Evolutionary conservation across 2,329 filamentous ascomycete genomes (phyloP).

Genomic region (Aspergillus sergii): DNA sequence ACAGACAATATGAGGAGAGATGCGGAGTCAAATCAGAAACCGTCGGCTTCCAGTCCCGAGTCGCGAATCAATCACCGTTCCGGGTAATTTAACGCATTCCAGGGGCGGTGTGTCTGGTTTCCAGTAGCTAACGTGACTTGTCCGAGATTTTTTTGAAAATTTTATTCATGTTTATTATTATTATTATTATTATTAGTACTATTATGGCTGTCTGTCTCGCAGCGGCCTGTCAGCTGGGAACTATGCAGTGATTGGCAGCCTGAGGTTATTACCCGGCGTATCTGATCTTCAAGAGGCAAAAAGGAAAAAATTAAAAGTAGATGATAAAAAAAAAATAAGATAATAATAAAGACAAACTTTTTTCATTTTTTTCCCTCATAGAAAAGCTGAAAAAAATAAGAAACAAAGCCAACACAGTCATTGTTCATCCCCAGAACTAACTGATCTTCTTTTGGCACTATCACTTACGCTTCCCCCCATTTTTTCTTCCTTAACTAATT

Average conservation of each 20-base stretch:
- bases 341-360: background rate
- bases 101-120: slow-evolving; percentile 13
- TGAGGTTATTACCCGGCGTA: slow-evolving; percentile 5
- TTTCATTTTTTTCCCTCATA: slow-evolving; percentile 1
- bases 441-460: background rate
- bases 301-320: background rate
- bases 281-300: slow-evolving; percentile 5
- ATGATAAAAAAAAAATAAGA: background rate
- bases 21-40: slow-evolving; percentile 6
- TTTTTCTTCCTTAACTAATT: slow-evolving; percentile 20
- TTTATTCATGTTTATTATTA: background rate
- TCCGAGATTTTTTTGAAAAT: background rate
- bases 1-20: background rate
- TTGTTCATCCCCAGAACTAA: background rate
- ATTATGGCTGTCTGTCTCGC: background rate
- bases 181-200: background rate
- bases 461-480: slow-evolving; percentile 13
- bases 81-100: slow-evolving; percentile 14
- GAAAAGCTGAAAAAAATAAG: slow-evolving; percentile 1
- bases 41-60: background rate
- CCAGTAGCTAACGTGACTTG: slow-evolving; percentile 3
- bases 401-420: background rate
- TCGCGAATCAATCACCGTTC: background rate
- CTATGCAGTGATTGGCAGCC: background rate
- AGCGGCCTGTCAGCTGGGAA: background rate